Evolutionary conservation across 2,329 filamentous ascomycete species (phyloP).

Genomic region (Ophiostoma fasciatum): DNA sequence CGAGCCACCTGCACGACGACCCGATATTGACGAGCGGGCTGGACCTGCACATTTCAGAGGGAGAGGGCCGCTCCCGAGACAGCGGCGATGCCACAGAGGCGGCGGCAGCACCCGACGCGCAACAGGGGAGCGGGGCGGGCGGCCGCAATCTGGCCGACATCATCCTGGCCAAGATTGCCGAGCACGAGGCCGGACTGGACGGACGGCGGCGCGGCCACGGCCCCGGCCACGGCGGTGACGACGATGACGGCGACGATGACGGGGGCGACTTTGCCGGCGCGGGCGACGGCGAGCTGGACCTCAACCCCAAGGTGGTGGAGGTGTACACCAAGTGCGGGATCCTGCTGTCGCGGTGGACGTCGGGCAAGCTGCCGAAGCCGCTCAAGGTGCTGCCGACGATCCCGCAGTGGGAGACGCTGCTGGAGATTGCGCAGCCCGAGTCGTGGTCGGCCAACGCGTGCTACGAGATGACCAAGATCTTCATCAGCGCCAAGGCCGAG

Average conservation of each 20-base stretch:
- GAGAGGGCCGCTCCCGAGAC: too few relatives aligned
- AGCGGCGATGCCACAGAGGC: neutral
- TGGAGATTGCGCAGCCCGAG: constrained; percentile 37
- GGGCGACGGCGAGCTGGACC: constrained; percentile 63
- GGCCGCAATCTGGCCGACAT: constrained; percentile 74
- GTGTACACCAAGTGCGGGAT: constrained; percentile 83
- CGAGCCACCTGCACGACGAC: constrained; percentile 52
- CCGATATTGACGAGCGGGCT: constrained; percentile 50
- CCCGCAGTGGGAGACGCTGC: constrained; percentile 54
- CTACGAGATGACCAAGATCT: constrained; percentile 84
- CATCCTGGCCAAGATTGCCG: constrained; percentile 87
- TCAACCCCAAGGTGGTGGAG: constrained; percentile 84
- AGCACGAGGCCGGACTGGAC: constrained; percentile 52
- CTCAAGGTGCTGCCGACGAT: constrained; percentile 94
- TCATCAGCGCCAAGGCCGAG: constrained; percentile 68
- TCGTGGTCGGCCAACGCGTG: constrained; percentile 58
- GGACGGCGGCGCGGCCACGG: neutral
- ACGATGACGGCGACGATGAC: constrained; percentile 51
- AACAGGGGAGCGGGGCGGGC: constrained; percentile 19
- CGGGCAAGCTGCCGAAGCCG: constrained; percentile 89
- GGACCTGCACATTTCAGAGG: constrained; percentile 8
- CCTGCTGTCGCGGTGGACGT: constrained; percentile 78
- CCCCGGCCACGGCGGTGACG: neutral
- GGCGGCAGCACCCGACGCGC: constrained; percentile 24
- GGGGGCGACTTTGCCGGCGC: too few relatives aligned